phyloP scores from a whole-genome alignment of 2,329 filamentous ascomycete species.

The Trichothecium roseum region DNA sequence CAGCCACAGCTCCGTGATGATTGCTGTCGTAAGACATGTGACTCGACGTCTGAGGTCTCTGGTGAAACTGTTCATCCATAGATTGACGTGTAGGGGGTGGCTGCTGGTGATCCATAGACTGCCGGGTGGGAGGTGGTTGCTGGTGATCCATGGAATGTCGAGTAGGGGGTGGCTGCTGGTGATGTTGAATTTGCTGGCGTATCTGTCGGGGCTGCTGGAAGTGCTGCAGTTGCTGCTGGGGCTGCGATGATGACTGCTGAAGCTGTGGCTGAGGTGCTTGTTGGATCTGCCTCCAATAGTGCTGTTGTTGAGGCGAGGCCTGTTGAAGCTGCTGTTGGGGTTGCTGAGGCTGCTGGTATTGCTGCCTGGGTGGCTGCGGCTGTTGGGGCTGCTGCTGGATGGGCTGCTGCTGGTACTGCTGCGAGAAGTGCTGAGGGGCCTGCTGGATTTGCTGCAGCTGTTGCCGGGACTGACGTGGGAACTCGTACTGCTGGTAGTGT shows the following conservation, averaged over 20 bases:
- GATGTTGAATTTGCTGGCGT: conserved; percentile 11
- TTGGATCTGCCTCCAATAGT: not conserved
- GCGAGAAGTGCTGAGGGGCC: conserved; percentile 1
- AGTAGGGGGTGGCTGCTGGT: conserved; percentile 9
- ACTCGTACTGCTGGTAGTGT: too few relatives aligned
- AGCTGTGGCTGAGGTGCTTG: not conserved
- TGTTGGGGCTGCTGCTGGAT: conserved; percentile 1
- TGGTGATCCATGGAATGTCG: conserved; percentile 14
- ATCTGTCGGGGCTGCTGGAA: conserved; percentile 5
- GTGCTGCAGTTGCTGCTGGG: not conserved
- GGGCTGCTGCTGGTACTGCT: conserved; percentile 1
- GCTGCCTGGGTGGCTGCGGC: conserved; percentile 2
- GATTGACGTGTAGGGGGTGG: conserved; percentile 10
- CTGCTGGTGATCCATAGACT: conserved; percentile 12
- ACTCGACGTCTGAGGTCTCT: conserved; percentile 8
- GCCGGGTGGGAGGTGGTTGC: conserved; percentile 9
- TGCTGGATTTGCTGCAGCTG: conserved; percentile 1
- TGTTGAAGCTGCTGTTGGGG: too few relatives aligned
- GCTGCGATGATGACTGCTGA: not conserved
- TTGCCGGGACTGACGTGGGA: conserved; percentile 4
- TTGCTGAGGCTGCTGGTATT: conserved; percentile 1
- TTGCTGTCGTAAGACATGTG: conserved; percentile 29
- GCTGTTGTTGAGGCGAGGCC: not conserved
- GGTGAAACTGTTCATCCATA: conserved; percentile 14
- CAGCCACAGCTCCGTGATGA: conserved; percentile 51